These are phyloP conservation scores for Apophysomyces ossiformis DNA, from an alignment of 371 early-diverging fungal genomes.

Conservation along the genomic window DNA sequence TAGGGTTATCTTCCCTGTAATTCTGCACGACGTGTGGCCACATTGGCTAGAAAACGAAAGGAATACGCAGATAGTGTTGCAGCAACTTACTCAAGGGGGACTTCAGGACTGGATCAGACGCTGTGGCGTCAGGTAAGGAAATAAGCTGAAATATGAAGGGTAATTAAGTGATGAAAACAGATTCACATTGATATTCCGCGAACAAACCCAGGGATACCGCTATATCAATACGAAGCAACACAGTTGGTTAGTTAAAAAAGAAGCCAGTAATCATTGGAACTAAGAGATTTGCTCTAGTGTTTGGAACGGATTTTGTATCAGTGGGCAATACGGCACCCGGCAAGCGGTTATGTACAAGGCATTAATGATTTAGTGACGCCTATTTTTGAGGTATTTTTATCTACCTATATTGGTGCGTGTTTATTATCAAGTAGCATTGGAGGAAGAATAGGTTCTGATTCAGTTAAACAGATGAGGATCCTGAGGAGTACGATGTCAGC, in stretches of 20 bases:
- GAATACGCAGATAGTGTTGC: slow-evolving; percentile 87
- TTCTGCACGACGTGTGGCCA: slow-evolving; percentile 77
- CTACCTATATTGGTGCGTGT: slow-evolving; percentile 62
- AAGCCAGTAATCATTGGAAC: not conserved
- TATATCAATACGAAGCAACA: slow-evolving; percentile 83
- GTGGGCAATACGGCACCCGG: slow-evolving; percentile 98
- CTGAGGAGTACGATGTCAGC: slow-evolving; percentile 70
- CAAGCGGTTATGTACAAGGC: slow-evolving; percentile 99
- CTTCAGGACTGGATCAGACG: slow-evolving; percentile 80
- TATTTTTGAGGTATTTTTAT: slow-evolving; percentile 90
- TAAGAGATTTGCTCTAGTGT: slow-evolving; percentile 49
- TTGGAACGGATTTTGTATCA: slow-evolving; percentile 92
- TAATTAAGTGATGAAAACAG: slow-evolving; percentile 25
- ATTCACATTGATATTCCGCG: slow-evolving; percentile 95
- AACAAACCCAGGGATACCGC: slow-evolving; percentile 81
- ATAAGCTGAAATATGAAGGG: not conserved
- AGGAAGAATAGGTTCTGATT: not conserved
- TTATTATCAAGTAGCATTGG: not conserved
- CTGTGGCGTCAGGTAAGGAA: slow-evolving; percentile 85
- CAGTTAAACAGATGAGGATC: slow-evolving; percentile 57
- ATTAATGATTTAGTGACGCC: slow-evolving; percentile 98
- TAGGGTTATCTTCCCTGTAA: slow-evolving; percentile 89
- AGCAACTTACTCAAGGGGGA: slow-evolving; percentile 81
- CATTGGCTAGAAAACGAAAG: slow-evolving; percentile 84
- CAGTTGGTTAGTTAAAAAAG: slow-evolving; percentile 65